Percentiles rank a stretch among this genome's conserved stretches.
Evolutionary conservation across 768 basidiomycete genomes (phyloP).

Genomic region (Clitopilus hobsonii): DNA sequence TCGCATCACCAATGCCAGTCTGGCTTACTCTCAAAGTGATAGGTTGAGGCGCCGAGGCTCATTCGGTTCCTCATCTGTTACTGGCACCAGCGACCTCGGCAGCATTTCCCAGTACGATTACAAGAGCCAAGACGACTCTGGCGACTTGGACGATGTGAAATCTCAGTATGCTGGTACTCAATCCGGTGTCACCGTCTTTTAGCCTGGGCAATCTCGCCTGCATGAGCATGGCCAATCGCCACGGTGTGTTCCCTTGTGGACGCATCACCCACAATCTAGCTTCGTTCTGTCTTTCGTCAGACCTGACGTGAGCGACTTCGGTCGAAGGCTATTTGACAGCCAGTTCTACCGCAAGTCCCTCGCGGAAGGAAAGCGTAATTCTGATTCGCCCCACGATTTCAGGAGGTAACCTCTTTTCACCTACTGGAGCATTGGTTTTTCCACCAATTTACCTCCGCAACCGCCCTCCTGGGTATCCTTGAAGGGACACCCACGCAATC

Average conservation of each 20-base stretch:
- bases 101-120: conserved; percentile 77
- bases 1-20: conserved; percentile 45
- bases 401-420: not conserved
- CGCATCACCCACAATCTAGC: not conserved
- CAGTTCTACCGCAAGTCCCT: not conserved
- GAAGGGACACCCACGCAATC: not conserved
- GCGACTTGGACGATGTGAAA: conserved; percentile 83
- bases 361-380: not conserved
- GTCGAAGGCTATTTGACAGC: not conserved
- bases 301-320: not conserved
- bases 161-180: conserved; percentile 86
- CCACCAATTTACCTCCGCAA: not conserved
- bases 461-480: not conserved
- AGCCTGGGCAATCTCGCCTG: conserved; percentile 29
- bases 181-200: conserved; percentile 83
- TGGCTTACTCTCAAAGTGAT: conserved; percentile 91
- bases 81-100: conserved; percentile 74
- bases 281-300: not conserved
- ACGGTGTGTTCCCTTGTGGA: not conserved
- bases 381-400: not conserved
- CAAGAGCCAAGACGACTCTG: conserved; percentile 84
- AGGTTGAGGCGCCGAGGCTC: conserved; percentile 74
- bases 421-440: not conserved
- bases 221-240: not conserved
- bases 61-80: conserved; percentile 62